Conservation (phyloP, 495 filamentous ascomycete genomes). For the Collariella sp. region DNA sequence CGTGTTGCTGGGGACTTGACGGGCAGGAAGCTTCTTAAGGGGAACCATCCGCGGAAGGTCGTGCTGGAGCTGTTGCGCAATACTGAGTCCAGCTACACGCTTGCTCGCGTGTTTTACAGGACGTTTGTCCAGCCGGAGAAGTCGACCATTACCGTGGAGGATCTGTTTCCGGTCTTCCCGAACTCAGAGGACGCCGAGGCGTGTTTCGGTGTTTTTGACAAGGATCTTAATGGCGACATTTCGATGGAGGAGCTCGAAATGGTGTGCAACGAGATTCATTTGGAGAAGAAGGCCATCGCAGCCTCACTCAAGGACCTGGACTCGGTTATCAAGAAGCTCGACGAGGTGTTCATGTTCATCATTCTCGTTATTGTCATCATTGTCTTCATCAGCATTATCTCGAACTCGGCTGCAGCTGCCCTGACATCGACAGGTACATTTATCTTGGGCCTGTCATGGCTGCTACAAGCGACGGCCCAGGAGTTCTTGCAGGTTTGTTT, state of each 20-base stretch:
- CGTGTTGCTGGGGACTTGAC: constrained; percentile 95
- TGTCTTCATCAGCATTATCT: constrained; percentile 83
- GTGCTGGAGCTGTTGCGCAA: constrained; percentile 63
- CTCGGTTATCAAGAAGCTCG: constrained; percentile 87
- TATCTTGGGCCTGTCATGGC: constrained; percentile 81
- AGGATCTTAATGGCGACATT: constrained; percentile 94
- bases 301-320: constrained; percentile 92
- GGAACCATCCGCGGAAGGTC: constrained; percentile 80
- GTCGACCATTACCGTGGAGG: constrained; percentile 66
- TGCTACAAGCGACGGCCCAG: constrained; percentile 85
- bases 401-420: constrained; percentile 73
- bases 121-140: constrained; percentile 69
- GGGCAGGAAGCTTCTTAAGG: constrained; percentile 62
- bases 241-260: constrained; percentile 92
- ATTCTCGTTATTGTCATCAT: constrained; percentile 69
- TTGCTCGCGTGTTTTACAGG: constrained; percentile 86
- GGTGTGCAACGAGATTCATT: constrained; percentile 88
- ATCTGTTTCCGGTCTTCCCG: constrained; percentile 73
- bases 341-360: constrained; percentile 79
- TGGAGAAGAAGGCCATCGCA: constrained; percentile 90
- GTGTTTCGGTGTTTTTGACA: constrained; percentile 89
- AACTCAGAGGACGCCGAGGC: constrained; percentile 82
- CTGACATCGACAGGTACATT: constrained; percentile 80
- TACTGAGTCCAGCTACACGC: constrained; percentile 68
- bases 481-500: constrained; percentile 58